Percentiles rank a stretch among this genome's conserved stretches.
These are phyloP conservation scores for Pyricularia sp. DNA, from an alignment of 2,329 filamentous ascomycete species.

Conservation along the genomic window DNA sequence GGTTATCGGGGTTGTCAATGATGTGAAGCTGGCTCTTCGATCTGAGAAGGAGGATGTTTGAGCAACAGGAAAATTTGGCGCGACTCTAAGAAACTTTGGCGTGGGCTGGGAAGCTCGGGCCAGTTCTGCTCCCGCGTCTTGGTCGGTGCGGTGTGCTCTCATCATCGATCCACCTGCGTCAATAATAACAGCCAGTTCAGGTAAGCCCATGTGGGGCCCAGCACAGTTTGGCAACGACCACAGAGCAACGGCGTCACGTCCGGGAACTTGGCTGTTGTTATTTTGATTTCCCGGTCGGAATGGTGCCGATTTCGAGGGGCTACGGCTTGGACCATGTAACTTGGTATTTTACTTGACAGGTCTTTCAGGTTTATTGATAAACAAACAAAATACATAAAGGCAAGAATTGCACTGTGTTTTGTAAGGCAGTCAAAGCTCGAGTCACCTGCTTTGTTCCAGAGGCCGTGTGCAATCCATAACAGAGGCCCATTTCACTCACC, in stretches of 20 bases:
- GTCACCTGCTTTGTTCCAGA: neutral
- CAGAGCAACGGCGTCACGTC: slow-evolving; percentile 2
- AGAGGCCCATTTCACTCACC: neutral
- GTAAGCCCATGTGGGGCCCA: slow-evolving; percentile 4
- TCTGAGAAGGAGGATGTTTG: neutral
- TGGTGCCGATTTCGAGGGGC: neutral
- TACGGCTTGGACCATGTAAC: neutral
- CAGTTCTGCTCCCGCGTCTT: neutral
- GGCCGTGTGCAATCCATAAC: neutral
- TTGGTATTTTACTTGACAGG: neutral
- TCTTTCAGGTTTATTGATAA: neutral
- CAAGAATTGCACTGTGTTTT: neutral
- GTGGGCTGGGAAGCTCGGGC: slow-evolving; percentile 3
- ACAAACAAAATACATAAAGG: neutral
- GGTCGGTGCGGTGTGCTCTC: neutral
- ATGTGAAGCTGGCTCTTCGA: neutral
- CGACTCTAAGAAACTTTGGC: slow-evolving; percentile 3
- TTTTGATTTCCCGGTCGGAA: neutral
- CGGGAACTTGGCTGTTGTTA: neutral
- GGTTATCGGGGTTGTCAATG: neutral
- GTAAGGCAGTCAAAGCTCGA: neutral
- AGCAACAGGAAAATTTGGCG: slow-evolving; percentile 2
- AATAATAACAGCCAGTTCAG: slow-evolving; percentile 3
- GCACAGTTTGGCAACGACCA: neutral
- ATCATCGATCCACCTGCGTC: slow-evolving; percentile 1